These are phyloP conservation scores for Dictyostelium purpureum DNA, from an alignment of 78 protist genomes.

Conservation along the genomic window DNA sequence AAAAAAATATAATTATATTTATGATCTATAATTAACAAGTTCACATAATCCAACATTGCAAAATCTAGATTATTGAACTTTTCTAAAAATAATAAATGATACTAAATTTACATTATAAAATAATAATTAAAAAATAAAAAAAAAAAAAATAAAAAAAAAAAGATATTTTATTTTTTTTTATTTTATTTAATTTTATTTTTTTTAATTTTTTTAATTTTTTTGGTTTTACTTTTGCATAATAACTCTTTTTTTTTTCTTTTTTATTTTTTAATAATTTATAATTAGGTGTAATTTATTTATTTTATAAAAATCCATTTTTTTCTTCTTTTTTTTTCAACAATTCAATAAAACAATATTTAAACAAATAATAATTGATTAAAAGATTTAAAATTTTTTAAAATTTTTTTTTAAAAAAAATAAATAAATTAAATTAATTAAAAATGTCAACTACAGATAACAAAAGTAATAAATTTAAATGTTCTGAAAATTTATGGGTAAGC, in stretches of 20 bases:
- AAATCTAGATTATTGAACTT: too few relatives aligned
- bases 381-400: too few relatives aligned
- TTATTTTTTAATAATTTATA: too few relatives aligned
- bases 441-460: neutral
- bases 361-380: neutral
- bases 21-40: too few relatives aligned
- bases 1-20: too few relatives aligned
- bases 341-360: neutral
- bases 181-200: neutral
- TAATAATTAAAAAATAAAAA: too few relatives aligned
- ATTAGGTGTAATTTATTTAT: neutral
- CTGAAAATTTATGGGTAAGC: constrained; percentile 70
- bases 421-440: too few relatives aligned
- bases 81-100: too few relatives aligned
- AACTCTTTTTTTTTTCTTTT: neutral
- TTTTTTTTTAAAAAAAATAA: too few relatives aligned
- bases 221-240: neutral
- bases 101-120: too few relatives aligned
- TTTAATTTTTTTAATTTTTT: neutral
- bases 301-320: neutral
- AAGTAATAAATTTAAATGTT: constrained; percentile 11
- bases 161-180: neutral
- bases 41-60: too few relatives aligned
- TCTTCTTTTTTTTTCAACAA: neutral
- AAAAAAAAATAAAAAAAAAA: neutral